phyloP scores from a whole-genome alignment of 805 yeast species.

The Saccharomyces eubayanus region DNA sequence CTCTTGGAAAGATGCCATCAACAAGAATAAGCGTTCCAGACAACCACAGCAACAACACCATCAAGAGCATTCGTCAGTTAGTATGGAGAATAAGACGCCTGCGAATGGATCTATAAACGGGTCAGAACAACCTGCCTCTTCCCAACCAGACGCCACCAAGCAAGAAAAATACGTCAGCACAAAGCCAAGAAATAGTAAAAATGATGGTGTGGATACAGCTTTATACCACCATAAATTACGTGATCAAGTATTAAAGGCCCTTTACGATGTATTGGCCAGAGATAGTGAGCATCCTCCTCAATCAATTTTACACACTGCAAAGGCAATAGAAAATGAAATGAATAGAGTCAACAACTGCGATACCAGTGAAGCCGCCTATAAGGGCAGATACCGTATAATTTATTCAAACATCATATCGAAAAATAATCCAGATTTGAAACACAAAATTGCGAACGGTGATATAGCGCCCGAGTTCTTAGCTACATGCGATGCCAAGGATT shows the following conservation, averaged over 20 bases:
- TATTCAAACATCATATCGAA: constrained; percentile 83
- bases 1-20: constrained; percentile 85
- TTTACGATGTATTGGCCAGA: constrained; percentile 82
- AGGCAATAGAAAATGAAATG: constrained; percentile 66
- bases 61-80: not conserved
- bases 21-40: constrained; percentile 43
- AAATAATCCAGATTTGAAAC: constrained; percentile 78
- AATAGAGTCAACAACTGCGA: constrained; percentile 51
- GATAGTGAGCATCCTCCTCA: constrained; percentile 61
- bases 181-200: constrained; percentile 66
- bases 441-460: constrained; percentile 56
- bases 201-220: constrained; percentile 68
- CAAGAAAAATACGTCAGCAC: constrained; percentile 38
- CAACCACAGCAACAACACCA: constrained; percentile 13
- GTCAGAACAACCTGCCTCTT: not conserved
- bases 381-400: constrained; percentile 77
- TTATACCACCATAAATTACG: constrained; percentile 71
- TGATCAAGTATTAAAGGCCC: constrained; percentile 73
- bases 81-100: not conserved
- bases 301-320: constrained; percentile 53
- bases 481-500: constrained; percentile 82
- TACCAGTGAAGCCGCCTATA: constrained; percentile 46
- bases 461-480: constrained; percentile 59
- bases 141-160: constrained; percentile 13
- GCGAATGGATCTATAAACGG: not conserved